Percentiles rank a stretch among this genome's conserved stretches.
These are phyloP conservation scores for Yamadazyma mexicana DNA, from an alignment of 1,139 yeast species.

Conservation along the genomic window DNA sequence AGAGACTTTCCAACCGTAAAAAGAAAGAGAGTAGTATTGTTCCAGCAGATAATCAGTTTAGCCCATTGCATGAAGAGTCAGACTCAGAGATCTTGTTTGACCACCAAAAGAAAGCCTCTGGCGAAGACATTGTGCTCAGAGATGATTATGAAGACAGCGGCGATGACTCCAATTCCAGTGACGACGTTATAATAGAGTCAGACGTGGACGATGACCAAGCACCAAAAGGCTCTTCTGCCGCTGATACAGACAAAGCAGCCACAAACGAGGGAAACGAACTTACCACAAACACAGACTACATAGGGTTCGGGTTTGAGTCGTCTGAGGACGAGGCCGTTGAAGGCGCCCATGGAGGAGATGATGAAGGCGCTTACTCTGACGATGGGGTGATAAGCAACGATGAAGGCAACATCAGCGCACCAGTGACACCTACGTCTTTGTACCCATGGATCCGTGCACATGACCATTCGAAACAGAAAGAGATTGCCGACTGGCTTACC, in stretches of 20 bases:
- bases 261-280: constrained; percentile 30
- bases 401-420: constrained; percentile 26
- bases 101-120: constrained; percentile 7
- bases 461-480: constrained; percentile 71
- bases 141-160: constrained; percentile 6
- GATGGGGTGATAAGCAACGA: constrained; percentile 40
- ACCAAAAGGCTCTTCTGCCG: constrained; percentile 3
- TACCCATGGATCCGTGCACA: constrained; percentile 83
- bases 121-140: constrained; percentile 8
- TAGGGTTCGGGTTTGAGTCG: constrained; percentile 57
- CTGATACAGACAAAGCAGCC: constrained; percentile 9
- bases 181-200: constrained; percentile 37
- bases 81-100: constrained; percentile 22
- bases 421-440: constrained; percentile 28
- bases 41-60: constrained; percentile 20
- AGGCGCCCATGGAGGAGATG: constrained; percentile 21
- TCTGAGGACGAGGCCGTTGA: constrained; percentile 42
- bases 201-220: constrained; percentile 17
- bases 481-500: constrained; percentile 85
- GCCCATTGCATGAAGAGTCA: constrained; percentile 18
- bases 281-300: constrained; percentile 52
- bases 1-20: constrained; percentile 8
- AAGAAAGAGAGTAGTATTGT: constrained; percentile 7
- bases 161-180: constrained; percentile 14
- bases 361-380: constrained; percentile 28